Evolutionary conservation across 805 yeast species (phyloP), one percentile per base, ranked within the genome.

Genomic region (Brettanomyces nanus): DNA sequence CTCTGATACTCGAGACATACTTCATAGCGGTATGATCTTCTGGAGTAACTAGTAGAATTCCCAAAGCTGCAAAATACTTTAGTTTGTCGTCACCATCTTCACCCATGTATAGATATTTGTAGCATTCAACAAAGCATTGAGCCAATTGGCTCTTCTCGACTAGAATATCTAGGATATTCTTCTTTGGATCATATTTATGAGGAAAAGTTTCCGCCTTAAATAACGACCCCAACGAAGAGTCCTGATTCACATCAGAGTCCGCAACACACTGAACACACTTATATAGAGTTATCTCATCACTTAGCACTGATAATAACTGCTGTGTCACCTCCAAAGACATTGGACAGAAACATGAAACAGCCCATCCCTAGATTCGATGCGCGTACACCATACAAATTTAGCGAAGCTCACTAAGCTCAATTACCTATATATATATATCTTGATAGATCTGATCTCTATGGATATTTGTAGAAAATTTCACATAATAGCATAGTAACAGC

Each of bases 11-110:
- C 9, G 15, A 19, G 15, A 9, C 26, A 4, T 39, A 13, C 5
- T 25, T 27, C 7, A 57, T 6, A 4, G 52, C 48, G 2, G 53
- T 51, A 11, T 48, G 52, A 37, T 59, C 57, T 35, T 50, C 55
- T 0, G 64, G 56, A 2, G 61, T 54, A 3, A 48, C 33, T 10
- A 59, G 31, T 7, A 60, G 40, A 3, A 54, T 33, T 0, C 56
- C 60, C 9, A 52, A 25, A 3, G 58, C 46, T 2, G 51, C 41
- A 21, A 38, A 26, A 15, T 43, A 46, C 5, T 42, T 9, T 4
- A 28, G 25, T 11, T 36, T 17, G 7, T 15, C 14, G 7, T 6
- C 6, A 13, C 17, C 30, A 3, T 25, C 13, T 18, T 18, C 10
- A 6, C 22, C 7, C 13, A 35, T 15, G 27, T 45, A 40, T 1